These are phyloP conservation scores for Debaryomyces castellii DNA, from an alignment of 805 yeast species.

Conservation along the genomic window DNA sequence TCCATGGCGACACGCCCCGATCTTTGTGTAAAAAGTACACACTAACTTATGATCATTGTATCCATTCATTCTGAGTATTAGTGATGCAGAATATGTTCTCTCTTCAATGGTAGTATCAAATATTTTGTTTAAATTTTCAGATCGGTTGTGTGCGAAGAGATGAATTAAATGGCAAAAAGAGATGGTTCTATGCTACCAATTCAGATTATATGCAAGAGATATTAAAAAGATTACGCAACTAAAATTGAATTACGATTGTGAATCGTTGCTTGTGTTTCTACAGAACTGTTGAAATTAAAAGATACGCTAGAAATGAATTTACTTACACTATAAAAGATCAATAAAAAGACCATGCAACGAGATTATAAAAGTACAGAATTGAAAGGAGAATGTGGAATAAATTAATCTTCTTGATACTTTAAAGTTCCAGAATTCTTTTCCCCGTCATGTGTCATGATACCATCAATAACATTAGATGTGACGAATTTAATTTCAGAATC, in stretches of 20 bases:
- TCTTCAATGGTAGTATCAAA: background rate
- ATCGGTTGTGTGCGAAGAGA: background rate
- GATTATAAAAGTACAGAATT: background rate
- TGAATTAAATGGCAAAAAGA: background rate
- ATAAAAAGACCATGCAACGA: too few relatives aligned
- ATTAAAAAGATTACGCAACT: too few relatives aligned
- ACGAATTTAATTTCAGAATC: conserved; percentile 25
- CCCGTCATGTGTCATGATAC: background rate
- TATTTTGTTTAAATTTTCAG: background rate
- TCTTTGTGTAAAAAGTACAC: conserved; percentile 71
- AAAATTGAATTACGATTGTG: too few relatives aligned
- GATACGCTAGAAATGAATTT: too few relatives aligned
- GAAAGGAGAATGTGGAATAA: background rate
- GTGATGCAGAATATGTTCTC: background rate
- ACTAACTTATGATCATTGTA: conserved; percentile 4
- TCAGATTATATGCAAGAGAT: too few relatives aligned
- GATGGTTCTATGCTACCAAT: too few relatives aligned
- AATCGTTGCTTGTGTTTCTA: too few relatives aligned
- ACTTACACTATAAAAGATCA: too few relatives aligned
- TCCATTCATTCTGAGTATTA: conserved; percentile 1
- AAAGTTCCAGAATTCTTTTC: background rate
- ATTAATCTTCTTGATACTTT: background rate
- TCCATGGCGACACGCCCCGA: conserved; percentile 94
- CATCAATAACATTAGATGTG: conserved; percentile 1
- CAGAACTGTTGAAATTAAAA: too few relatives aligned